Conservation (phyloP, 1,284 basidiomycete genomes). For the Ustilago crameri region DNA sequence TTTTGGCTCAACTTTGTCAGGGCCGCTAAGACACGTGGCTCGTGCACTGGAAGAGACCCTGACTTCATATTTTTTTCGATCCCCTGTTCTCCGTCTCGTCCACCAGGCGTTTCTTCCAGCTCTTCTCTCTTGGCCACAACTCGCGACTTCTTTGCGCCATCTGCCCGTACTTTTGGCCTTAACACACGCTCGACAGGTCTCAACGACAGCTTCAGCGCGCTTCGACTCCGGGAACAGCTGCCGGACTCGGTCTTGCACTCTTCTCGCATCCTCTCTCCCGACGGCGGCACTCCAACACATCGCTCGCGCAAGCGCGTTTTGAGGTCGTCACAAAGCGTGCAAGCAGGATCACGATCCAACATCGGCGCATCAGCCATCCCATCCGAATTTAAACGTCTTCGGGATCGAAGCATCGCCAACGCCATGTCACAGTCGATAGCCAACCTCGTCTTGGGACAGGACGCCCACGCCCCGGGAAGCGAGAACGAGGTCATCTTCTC, state of each 20-base stretch:
- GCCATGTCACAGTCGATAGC: slow-evolving; percentile 39
- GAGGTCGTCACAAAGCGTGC: background rate
- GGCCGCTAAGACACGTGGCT: slow-evolving; percentile 9
- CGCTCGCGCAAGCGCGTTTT: slow-evolving; percentile 4
- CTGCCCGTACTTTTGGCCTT: background rate
- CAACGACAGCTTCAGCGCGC: slow-evolving; percentile 5
- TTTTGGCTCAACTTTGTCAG: background rate
- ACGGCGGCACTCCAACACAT: slow-evolving; percentile 18
- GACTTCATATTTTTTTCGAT: slow-evolving; percentile 1
- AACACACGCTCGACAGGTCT: background rate
- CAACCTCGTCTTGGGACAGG: slow-evolving; percentile 38
- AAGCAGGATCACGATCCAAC: background rate
- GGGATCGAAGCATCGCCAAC: slow-evolving; percentile 27
- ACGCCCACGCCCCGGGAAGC: slow-evolving; percentile 3
- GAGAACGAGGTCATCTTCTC: slow-evolving; percentile 44
- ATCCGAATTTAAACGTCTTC: slow-evolving; percentile 33
- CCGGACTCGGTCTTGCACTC: slow-evolving; percentile 26
- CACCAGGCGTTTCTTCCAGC: slow-evolving; percentile 5
- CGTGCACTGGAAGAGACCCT: slow-evolving; percentile 16
- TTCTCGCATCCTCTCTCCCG: slow-evolving; percentile 24
- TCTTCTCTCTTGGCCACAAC: slow-evolving; percentile 15
- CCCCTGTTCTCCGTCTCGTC: background rate
- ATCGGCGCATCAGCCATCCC: slow-evolving; percentile 26
- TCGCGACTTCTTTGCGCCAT: slow-evolving; percentile 7
- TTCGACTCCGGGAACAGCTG: slow-evolving; percentile 2